Percentiles rank a stretch among this genome's conserved stretches.
Conservation (phyloP, 202 grass and related monocot species). For the Saccharum hybrid region DNA sequence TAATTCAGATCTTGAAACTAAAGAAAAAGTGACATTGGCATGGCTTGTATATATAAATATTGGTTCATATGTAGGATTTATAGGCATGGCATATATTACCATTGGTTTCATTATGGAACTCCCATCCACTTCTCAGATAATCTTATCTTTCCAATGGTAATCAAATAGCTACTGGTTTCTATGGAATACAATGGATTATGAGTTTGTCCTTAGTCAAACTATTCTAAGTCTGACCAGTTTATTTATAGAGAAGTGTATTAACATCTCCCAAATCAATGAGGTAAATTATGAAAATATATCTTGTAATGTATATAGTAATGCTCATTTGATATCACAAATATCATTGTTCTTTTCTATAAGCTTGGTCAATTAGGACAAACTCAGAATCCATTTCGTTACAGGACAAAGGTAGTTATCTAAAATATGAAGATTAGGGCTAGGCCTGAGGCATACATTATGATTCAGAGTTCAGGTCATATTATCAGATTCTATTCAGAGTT, state of each 20-base stretch:
- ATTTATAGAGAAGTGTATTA: too few relatives aligned
- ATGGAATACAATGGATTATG: too few relatives aligned
- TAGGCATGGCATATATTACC: neutral
- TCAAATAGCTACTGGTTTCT: neutral
- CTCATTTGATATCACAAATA: too few relatives aligned
- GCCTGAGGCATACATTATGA: neutral
- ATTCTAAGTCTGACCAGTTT: too few relatives aligned
- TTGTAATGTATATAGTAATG: too few relatives aligned
- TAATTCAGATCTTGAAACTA: neutral
- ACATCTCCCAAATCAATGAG: too few relatives aligned
- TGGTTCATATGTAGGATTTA: neutral
- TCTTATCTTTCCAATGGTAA: conserved; percentile 1
- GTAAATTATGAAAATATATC: too few relatives aligned
- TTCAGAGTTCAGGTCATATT: conserved; percentile 7
- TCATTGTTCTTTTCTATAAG: too few relatives aligned
- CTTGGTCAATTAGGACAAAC: too few relatives aligned
- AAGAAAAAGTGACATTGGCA: neutral
- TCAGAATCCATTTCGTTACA: neutral
- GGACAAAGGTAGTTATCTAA: neutral
- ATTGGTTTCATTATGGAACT: neutral
- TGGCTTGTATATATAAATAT: neutral
- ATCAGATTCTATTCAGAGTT: conserved; percentile 8
- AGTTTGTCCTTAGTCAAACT: too few relatives aligned
- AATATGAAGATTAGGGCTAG: neutral
- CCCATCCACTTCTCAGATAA: neutral